phyloP scores from a whole-genome alignment of 2,329 filamentous ascomycete genomes.

The Rachicladosporium sp. region DNA sequence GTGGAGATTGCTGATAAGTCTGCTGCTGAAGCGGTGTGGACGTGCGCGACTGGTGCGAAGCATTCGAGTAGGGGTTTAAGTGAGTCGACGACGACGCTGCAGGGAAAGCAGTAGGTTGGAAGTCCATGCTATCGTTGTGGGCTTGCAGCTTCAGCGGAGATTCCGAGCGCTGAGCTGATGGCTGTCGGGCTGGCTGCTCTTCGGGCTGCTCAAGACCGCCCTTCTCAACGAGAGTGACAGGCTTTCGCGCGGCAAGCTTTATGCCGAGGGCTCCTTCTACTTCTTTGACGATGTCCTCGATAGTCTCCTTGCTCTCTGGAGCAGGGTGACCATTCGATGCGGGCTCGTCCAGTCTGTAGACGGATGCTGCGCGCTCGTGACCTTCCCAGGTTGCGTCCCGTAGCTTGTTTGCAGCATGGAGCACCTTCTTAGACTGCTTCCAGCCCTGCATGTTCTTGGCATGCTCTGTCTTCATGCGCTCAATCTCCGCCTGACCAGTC shows the following conservation, averaged over 20 bases:
- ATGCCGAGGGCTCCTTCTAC: constrained; percentile 61
- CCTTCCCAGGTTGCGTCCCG: constrained; percentile 48
- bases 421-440: constrained; percentile 55
- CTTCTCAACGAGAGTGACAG: constrained; percentile 20
- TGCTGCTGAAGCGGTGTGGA: no score
- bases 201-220: constrained; percentile 24
- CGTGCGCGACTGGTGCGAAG: no score
- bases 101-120: no score
- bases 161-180: neutral
- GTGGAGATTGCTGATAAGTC: no score
- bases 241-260: constrained; percentile 37
- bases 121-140: no score
- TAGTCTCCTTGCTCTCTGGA: constrained; percentile 31
- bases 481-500: constrained; percentile 67
- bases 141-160: no score
- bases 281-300: constrained; percentile 63
- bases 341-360: constrained; percentile 38
- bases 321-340: constrained; percentile 19
- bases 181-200: constrained; percentile 26
- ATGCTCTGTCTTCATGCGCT: constrained; percentile 71
- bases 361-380: constrained; percentile 12
- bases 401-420: constrained; percentile 63
- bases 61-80: no score
- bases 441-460: constrained; percentile 64
- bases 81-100: no score